phyloP scores from a whole-genome alignment of 768 basidiomycete genomes.

The Boletus patriciae region DNA sequence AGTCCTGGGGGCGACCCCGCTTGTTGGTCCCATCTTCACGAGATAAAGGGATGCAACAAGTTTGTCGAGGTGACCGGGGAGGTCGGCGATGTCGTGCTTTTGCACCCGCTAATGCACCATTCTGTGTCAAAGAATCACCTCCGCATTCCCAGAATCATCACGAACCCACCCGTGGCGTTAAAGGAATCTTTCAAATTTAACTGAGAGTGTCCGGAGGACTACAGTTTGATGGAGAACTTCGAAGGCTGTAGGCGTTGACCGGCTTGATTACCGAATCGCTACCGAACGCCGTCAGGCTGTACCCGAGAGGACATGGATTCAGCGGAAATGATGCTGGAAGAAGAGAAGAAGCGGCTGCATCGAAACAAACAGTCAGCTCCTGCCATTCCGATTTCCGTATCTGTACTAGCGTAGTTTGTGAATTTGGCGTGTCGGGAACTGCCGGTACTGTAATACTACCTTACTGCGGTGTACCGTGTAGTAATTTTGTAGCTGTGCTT shows the following conservation, averaged over 20 bases:
- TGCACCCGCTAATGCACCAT: slow-evolving; percentile 64
- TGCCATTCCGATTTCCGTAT: neutral
- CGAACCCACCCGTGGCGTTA: slow-evolving; percentile 61
- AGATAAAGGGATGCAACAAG: neutral
- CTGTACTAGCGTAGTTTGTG: neutral
- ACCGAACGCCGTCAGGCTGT: slow-evolving; percentile 6
- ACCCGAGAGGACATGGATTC: neutral
- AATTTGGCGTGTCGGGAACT: no score
- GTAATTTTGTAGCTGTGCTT: no score
- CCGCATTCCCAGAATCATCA: slow-evolving; percentile 58
- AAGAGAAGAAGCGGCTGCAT: slow-evolving; percentile 1
- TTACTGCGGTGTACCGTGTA: no score
- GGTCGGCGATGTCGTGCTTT: slow-evolving; percentile 7
- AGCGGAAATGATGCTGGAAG: slow-evolving; percentile 6
- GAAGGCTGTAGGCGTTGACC: slow-evolving; percentile 10
- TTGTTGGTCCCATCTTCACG: slow-evolving; percentile 6
- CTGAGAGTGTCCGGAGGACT: slow-evolving; percentile 6
- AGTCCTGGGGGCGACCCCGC: neutral
- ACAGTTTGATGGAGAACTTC: slow-evolving; percentile 2
- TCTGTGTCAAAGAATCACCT: slow-evolving; percentile 60
- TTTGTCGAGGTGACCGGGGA: slow-evolving; percentile 3
- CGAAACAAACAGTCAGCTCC: neutral
- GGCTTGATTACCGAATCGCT: slow-evolving; percentile 4
- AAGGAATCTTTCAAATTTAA: slow-evolving; percentile 51
- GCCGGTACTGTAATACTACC: no score